Conservation (phyloP, 2,329 filamentous ascomycete species). For the Colletotrichum scovillei region DNA sequence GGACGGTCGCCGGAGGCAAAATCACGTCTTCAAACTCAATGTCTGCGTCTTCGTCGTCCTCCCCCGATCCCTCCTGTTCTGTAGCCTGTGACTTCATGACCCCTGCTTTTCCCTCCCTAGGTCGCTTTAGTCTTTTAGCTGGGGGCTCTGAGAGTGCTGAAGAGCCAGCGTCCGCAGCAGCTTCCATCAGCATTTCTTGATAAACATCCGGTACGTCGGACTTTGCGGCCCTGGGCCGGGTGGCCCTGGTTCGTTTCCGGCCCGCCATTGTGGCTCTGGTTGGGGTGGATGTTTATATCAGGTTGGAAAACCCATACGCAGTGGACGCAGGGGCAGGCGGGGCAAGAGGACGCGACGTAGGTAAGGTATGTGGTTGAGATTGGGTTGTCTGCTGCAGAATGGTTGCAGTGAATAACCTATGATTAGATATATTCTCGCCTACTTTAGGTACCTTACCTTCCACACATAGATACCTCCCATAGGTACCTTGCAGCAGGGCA, state of each 20-base stretch:
- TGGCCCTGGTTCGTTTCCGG: constrained; percentile 40
- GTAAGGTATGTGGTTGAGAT: neutral
- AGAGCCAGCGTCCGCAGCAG: constrained; percentile 45
- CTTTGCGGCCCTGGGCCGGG: constrained; percentile 38
- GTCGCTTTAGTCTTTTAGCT: constrained; percentile 52
- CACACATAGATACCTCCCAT: too few species aligned
- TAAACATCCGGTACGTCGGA: constrained; percentile 53
- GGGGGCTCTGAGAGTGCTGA: constrained; percentile 51
- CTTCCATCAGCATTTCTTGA: constrained; percentile 61
- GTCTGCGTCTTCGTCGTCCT: constrained; percentile 53
- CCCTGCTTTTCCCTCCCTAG: constrained; percentile 38
- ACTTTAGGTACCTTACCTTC: neutral
- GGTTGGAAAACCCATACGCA: neutral
- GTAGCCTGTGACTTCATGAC: neutral
- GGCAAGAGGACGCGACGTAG: neutral
- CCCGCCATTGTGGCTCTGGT: constrained; percentile 37
- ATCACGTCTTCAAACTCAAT: constrained; percentile 63
- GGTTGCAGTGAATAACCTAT: neutral
- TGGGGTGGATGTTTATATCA: neutral
- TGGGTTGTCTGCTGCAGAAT: neutral
- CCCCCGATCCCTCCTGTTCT: constrained; percentile 40
- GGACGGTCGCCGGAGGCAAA: constrained; percentile 59
- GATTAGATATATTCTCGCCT: neutral
- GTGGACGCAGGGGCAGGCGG: neutral
- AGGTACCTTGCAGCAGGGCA: too few species aligned